These are phyloP conservation scores for Debaryomyces nepalensis DNA, from an alignment of 1,139 yeast genomes.

Conservation along the genomic window DNA sequence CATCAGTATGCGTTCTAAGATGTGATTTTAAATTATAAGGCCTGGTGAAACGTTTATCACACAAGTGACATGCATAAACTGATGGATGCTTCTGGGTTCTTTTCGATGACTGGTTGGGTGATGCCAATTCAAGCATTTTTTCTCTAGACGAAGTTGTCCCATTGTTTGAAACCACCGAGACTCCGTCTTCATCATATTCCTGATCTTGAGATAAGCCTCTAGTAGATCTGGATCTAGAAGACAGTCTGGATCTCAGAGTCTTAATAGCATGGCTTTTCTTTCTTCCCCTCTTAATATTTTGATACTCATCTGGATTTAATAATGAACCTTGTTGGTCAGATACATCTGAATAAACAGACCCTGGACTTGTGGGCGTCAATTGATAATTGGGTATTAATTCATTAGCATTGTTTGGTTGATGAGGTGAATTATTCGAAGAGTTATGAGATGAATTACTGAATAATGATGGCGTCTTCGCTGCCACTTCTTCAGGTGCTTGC, in stretches of 20 bases:
- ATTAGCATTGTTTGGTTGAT: constrained; percentile 10
- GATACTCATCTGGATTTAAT: constrained; percentile 43
- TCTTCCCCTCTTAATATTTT: constrained; percentile 38
- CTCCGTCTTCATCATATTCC: constrained; percentile 20
- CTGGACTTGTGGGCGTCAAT: constrained; percentile 22
- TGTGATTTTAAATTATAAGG: constrained; percentile 94
- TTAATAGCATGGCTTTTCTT: constrained; percentile 33
- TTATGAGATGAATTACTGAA: constrained; percentile 47
- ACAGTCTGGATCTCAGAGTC: constrained; percentile 21
- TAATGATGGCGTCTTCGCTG: constrained; percentile 48
- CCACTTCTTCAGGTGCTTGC: constrained; percentile 40
- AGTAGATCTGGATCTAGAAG: constrained; percentile 23
- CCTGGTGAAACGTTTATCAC: constrained; percentile 86
- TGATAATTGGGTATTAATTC: constrained; percentile 27
- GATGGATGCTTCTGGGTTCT: constrained; percentile 78
- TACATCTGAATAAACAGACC: constrained; percentile 20
- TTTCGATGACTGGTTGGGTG: constrained; percentile 52
- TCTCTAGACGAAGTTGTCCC: constrained; percentile 46
- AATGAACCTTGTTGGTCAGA: constrained; percentile 20
- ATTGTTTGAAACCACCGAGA: constrained; percentile 1
- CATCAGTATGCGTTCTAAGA: constrained; percentile 90
- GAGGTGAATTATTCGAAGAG: constrained; percentile 33
- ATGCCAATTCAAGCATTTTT: constrained; percentile 66
- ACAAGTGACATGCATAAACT: constrained; percentile 78
- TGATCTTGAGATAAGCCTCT: constrained; percentile 18